phyloP scores from a whole-genome alignment of 2,329 filamentous ascomycete species.

The Pyrenochaeta sp. region DNA sequence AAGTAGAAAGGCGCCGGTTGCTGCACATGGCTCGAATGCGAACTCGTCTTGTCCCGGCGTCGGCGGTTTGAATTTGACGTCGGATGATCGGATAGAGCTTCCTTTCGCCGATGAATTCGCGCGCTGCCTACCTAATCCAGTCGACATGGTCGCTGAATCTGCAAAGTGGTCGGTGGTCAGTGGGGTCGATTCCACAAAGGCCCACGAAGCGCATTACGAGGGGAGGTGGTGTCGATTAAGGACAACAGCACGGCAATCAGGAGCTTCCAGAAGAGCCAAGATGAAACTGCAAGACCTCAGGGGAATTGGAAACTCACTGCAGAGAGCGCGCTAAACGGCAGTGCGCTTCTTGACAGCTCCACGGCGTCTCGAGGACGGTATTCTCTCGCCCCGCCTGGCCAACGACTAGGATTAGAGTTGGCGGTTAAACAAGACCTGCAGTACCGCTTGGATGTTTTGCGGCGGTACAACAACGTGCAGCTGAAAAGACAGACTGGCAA shows the following conservation, averaged over 20 bases:
- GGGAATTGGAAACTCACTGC: conserved; percentile 50
- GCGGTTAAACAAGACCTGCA: conserved; percentile 50
- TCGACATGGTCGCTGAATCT: conserved; percentile 54
- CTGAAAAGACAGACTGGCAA: conserved; percentile 43
- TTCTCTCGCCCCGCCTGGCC: conserved; percentile 49
- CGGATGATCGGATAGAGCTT: conserved; percentile 45
- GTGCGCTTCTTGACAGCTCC: conserved; percentile 44
- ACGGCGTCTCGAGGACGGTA: conserved; percentile 49
- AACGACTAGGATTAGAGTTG: conserved; percentile 44
- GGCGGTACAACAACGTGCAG: conserved; percentile 46
- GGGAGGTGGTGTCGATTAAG: conserved; percentile 38
- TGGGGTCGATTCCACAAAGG: conserved; percentile 30
- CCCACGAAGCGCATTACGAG: conserved; percentile 42
- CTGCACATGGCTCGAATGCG: conserved; percentile 84
- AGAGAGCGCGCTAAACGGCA: conserved; percentile 49
- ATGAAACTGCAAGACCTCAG: conserved; percentile 38
- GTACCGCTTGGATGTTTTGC: conserved; percentile 47
- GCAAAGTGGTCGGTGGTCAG: conserved; percentile 38
- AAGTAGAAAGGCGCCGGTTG: conserved; percentile 88
- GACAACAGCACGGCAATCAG: conserved; percentile 38
- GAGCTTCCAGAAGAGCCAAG: conserved; percentile 34
- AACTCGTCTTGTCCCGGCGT: conserved; percentile 56
- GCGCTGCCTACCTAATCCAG: conserved; percentile 52
- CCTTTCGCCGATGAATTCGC: conserved; percentile 50
- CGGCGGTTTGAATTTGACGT: conserved; percentile 50